Base-by-base conservation (phyloP, 2,329 filamentous ascomycete species). In the Westerdykella sp. region DNA sequence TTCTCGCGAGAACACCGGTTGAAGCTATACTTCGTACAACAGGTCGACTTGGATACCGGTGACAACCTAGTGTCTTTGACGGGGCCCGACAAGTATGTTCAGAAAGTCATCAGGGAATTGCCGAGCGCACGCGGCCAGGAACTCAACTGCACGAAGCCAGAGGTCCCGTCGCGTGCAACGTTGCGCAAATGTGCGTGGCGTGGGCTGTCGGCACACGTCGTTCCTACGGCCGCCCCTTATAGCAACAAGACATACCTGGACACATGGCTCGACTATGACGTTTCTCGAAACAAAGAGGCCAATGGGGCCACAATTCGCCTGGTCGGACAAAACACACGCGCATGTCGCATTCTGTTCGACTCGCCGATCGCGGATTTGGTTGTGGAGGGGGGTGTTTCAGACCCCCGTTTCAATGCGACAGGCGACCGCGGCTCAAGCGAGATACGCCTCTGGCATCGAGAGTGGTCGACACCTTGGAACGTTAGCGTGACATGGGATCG, bases 21-120 rank as follows among this genome's bases (percentile, higher is more conserved):
- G 65, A 97, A 97, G 67, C 75, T 91, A 38, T 94, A 83, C 66
- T 96, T 97, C 65, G 73, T 86, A 39, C 90, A 98, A 63, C 78
- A 79, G 9, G 73, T 96, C 38, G 79, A 95, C 52, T 76, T 95
- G 9, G 85, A 74, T 51, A 79, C 75, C 4, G 82, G 83, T n/a
- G 70, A 75, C 12, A 87, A 88, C 51, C 73, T 70, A 2, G 85
- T 90, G 34, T 80, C 79, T 21, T 48, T 68, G 44, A 63, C 62
- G 9, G 64, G 62, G 9, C 47, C 66, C 11, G 59, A 67, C 31
- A 55, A 54, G 25, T 67, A 65, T 42, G 56, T 68, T 13, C 63
- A 66, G 38, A 69, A 77, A 28, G 80, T 91, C 37, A 78, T 93
- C 44, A 69, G 72, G 6, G 74, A 80, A 13, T 68, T 96, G 21